Conservation (phyloP, 768 basidiomycete genomes). For the Mycena latifolia region DNA sequence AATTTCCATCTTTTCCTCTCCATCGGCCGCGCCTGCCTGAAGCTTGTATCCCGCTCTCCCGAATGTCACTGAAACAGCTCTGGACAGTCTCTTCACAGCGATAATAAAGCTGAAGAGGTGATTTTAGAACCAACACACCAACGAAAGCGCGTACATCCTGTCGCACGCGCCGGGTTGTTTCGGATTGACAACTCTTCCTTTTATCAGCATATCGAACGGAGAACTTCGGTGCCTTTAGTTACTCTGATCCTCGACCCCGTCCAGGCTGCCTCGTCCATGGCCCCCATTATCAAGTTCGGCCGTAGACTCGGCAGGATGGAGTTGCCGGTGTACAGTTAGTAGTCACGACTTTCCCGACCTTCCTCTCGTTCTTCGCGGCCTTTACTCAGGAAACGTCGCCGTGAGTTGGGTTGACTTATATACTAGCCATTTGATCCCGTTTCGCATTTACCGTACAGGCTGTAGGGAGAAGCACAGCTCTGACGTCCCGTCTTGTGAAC, state of each 20-base stretch:
- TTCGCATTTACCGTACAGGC: not conserved
- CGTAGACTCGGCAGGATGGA: constrained; percentile 38
- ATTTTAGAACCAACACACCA: constrained; percentile 1
- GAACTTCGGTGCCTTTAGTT: constrained; percentile 37
- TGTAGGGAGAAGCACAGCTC: constrained; percentile 3
- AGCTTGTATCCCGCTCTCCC: too few relatives aligned
- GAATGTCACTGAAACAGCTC: not conserved
- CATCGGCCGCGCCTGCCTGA: too few relatives aligned
- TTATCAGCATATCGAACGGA: constrained; percentile 2
- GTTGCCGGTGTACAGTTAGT: constrained; percentile 42
- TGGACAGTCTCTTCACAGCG: constrained; percentile 1
- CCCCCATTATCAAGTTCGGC: constrained; percentile 53
- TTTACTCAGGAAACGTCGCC: constrained; percentile 10
- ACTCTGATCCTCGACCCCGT: constrained; percentile 53
- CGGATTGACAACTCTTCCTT: not conserved
- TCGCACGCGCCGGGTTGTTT: too few relatives aligned
- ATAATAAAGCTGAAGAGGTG: too few relatives aligned
- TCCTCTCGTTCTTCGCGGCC: constrained; percentile 36
- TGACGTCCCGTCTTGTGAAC: constrained; percentile 6
- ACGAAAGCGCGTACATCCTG: constrained; percentile 3
- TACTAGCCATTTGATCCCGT: too few relatives aligned
- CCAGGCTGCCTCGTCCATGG: constrained; percentile 55
- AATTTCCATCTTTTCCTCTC: too few relatives aligned
- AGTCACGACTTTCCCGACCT: constrained; percentile 56
- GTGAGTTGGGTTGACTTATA: constrained; percentile 1